Evolutionary conservation across 2,329 filamentous ascomycete genomes (phyloP).

Genomic region (Talaromyces rugulosus): DNA sequence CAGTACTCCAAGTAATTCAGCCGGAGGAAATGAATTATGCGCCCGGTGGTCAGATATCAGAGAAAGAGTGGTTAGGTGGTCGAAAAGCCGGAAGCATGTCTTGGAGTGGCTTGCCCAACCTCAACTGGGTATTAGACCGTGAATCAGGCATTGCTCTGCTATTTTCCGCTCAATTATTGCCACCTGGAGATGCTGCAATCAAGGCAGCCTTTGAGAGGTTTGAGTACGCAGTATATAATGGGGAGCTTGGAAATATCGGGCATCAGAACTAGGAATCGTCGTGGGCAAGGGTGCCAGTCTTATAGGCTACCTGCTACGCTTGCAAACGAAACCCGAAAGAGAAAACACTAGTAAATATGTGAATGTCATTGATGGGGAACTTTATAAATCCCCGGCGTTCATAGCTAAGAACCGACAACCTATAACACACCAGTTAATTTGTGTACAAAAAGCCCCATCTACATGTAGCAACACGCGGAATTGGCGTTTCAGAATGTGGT

Average conservation of each 20-base stretch:
- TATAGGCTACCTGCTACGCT: too few relatives aligned
- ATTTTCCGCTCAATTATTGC: slow-evolving; percentile 2
- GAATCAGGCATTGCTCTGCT: slow-evolving; percentile 4
- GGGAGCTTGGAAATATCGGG: slow-evolving; percentile 3
- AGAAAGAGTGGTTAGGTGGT: slow-evolving; percentile 3
- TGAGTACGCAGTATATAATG: slow-evolving; percentile 8
- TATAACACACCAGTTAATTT: too few relatives aligned
- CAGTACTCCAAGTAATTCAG: neutral
- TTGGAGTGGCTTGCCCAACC: slow-evolving; percentile 6
- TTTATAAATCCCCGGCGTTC: too few relatives aligned
- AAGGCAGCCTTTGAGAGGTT: slow-evolving; percentile 4
- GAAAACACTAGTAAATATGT: too few relatives aligned
- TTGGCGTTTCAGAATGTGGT: too few relatives aligned
- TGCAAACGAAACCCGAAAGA: too few relatives aligned
- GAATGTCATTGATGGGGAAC: too few relatives aligned
- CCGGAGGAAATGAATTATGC: slow-evolving; percentile 6
- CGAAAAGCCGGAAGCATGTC: slow-evolving; percentile 6
- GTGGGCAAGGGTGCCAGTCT: neutral
- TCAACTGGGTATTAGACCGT: slow-evolving; percentile 6
- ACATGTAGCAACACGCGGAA: too few relatives aligned
- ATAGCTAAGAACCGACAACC: too few relatives aligned
- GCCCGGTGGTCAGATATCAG: slow-evolving; percentile 7
- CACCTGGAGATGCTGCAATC: neutral
- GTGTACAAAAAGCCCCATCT: too few relatives aligned
- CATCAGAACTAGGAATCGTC: neutral